Base-by-base conservation (phyloP, 257 asterid species). In the Datura wrightii region DNA sequence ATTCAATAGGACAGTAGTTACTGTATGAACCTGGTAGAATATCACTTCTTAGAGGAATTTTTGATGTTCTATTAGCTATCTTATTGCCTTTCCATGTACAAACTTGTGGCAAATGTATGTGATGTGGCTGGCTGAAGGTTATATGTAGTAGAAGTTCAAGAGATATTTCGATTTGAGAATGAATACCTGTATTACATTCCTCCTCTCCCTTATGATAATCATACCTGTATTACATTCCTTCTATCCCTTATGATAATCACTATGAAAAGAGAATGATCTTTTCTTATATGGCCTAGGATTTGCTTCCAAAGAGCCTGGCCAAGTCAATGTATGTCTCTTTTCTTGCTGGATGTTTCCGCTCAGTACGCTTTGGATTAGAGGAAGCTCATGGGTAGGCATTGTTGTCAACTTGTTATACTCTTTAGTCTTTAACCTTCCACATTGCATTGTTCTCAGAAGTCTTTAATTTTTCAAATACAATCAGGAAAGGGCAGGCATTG, bases 321-420 rank as follows among this genome's bases (percentile, higher is more conserved):
- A 93, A 91, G 84, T 94, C 98, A 85, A 93, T 94, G 98, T 94
- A 96, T 44, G 98, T 93, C 83, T 96, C 99, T 59, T 94, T 94
- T 87, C 98, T 96, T 52, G 98, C 99, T 24, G 97, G 98, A 83
- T 96, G 97, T 90, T 94, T 96, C 89, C 98, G 98, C 80, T 96
- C 99, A 10, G 92, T 94, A 48, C 98, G 99, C 70, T 94, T 96
- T 84, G 99, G 99, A 85, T 89, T 96, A 87, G 94, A 92, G 89
- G 98, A 94, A 92, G 97, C 98, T 90, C 99, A 96, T 55, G 99
- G 98, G 99, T 95, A 89, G 82, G 70, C 80, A 83, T 88, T 78
- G 50, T 50, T 76, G 62, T 76, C 82, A 31, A 31, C n/a, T 72
- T 41, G 46, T 42, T 6, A 52, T 54, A 83, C 81, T 52, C 62